Conservation (phyloP, 2,329 filamentous ascomycete species). For the Diaporthe ilicicola region DNA sequence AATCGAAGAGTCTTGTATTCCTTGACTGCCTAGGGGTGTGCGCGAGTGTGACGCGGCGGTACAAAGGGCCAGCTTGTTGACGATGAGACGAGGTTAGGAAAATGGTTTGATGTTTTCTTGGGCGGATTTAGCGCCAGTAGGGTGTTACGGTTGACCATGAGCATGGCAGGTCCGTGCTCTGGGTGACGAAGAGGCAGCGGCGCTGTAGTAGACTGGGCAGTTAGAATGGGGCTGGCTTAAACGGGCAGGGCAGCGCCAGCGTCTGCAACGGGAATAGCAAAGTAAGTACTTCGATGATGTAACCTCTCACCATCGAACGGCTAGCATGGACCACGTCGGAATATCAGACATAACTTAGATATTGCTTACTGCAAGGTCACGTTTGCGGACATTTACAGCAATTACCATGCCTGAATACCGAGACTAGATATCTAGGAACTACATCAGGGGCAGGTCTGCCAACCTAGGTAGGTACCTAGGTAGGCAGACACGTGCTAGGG, state of each 20-base stretch:
- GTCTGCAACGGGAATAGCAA: background rate
- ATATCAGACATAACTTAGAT: background rate
- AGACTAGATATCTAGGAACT: background rate
- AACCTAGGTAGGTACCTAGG: no score
- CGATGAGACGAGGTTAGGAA: constrained; percentile 1
- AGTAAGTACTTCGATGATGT: background rate
- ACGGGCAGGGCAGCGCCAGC: background rate
- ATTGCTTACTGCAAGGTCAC: background rate
- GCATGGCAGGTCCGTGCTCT: background rate
- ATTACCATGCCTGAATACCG: no score
- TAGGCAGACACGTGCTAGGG: no score
- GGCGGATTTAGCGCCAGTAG: background rate
- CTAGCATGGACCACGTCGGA: background rate
- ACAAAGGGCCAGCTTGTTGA: background rate
- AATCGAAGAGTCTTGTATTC: background rate
- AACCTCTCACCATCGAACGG: background rate
- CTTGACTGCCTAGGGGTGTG: background rate
- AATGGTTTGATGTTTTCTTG: background rate
- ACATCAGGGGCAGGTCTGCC: background rate
- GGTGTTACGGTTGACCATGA: background rate
- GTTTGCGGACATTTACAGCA: background rate
- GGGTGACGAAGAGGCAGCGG: background rate
- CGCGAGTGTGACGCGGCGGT: background rate
- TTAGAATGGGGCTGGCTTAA: background rate
- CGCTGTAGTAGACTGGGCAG: background rate